phyloP scores from a whole-genome alignment of 139 green algal genomes.

The Klebsormidium nitens region DNA sequence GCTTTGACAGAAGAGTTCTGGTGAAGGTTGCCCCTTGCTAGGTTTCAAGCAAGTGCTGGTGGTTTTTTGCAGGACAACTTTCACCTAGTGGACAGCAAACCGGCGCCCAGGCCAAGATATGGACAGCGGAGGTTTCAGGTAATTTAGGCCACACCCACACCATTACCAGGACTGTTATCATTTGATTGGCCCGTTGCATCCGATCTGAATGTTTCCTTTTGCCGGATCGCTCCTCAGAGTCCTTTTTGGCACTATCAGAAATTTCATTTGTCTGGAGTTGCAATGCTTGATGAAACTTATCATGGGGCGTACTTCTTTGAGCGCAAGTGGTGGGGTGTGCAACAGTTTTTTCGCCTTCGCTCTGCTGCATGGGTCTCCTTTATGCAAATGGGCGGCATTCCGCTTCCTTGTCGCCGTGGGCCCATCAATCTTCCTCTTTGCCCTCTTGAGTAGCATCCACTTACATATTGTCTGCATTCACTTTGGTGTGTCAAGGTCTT shows the following conservation, averaged over 20 bases:
- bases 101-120: slow-evolving; percentile 34
- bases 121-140: slow-evolving; percentile 59
- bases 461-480: too few relatives aligned
- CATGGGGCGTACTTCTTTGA: too few relatives aligned
- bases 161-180: not conserved
- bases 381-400: too few relatives aligned
- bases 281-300: too few relatives aligned
- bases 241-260: too few relatives aligned
- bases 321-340: too few relatives aligned
- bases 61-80: slow-evolving; percentile 92
- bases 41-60: slow-evolving; percentile 11
- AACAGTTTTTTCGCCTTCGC: too few relatives aligned
- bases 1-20: slow-evolving; percentile 7
- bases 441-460: too few relatives aligned
- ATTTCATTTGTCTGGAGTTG: not conserved
- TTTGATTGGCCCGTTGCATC: not conserved
- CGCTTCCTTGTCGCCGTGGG: too few relatives aligned
- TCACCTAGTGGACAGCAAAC: slow-evolving; percentile 88
- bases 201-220: not conserved
- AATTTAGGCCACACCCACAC: not conserved
- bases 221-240: not conserved
- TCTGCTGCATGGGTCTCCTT: too few relatives aligned
- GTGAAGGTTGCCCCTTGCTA: slow-evolving; percentile 1
- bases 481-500: too few relatives aligned
- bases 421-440: too few relatives aligned